Evolutionary conservation across 2,329 filamentous ascomycete genomes (phyloP), one percentile per base, ranked within the genome.

Genomic region (Aspergillus niger): DNA sequence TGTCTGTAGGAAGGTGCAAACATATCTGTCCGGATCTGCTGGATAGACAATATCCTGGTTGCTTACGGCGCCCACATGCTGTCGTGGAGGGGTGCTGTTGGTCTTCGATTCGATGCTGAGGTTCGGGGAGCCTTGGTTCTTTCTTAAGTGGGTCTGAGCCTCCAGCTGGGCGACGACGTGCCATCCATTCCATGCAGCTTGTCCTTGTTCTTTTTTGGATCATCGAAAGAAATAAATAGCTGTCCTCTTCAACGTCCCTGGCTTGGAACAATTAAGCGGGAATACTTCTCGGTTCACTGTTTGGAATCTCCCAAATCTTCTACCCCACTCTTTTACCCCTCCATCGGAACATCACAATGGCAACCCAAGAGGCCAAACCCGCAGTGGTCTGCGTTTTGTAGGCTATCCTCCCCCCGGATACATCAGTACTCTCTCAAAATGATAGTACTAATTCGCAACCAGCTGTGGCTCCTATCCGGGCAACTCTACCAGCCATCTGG

Each of bases 351-450:
- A 55, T 52, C 28, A 63, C 32, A 39, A 70, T 69, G 68, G 58
- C 50, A n/a, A 15, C 39, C 50, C 28, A 63, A n/a, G 39, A 71
- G 54, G 65, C 70, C 59, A 82, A 80, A 57, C 72, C 73, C 8
- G 81, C 89, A 61, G 91, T 91, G 65, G 89, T 97, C 74, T 96
- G 92, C 76, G 94, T 98, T 67, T 98, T 97, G 85, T 88, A 81
- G 73, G 81, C 72, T 47, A 44, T 39, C 47, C 20, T 28, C 48
- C 53, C 39, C 47, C 28, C 39, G 24, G 30, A 26, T 3, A 20
- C 39, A 26, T 20, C 20, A n/a, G 28, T 5, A 47, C 30, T 10
- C 30, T 30, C 10, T 8, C 8, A 20, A 4, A 36, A 13, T 36
- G 32, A 36, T 36, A 36, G 32, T 43, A 8, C 68, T 50, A n/a